Conservation (phyloP, 371 early-diverging fungal genomes). For the Mortierella sp. region DNA sequence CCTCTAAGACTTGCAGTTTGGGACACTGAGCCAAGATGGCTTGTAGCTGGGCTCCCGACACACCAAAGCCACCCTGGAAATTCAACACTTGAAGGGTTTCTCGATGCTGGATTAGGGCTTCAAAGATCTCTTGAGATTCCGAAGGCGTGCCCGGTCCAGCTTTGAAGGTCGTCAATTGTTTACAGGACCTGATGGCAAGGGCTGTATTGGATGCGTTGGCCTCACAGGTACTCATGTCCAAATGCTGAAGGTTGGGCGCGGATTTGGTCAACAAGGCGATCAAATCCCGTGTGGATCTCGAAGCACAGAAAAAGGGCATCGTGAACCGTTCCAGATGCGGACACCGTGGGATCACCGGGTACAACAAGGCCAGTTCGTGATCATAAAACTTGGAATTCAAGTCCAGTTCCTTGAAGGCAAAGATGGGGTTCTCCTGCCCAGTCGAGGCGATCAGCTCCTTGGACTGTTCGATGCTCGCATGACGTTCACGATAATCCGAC, state of each 20-base stretch:
- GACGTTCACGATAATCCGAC: neutral
- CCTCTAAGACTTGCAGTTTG: conserved; percentile 6
- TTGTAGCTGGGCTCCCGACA: neutral
- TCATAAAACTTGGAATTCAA: neutral
- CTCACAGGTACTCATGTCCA: neutral
- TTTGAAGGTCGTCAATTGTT: neutral
- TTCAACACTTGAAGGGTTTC: conserved; percentile 11
- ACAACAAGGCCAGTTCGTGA: neutral
- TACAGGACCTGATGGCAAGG: neutral
- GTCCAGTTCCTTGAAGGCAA: conserved; percentile 2
- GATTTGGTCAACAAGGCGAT: neutral
- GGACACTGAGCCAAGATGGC: conserved; percentile 1
- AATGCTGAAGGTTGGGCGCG: conserved; percentile 2
- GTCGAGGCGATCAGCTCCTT: neutral
- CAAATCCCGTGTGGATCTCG: neutral
- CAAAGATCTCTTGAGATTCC: neutral
- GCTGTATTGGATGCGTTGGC: neutral
- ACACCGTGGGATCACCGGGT: neutral
- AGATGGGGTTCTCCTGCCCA: neutral
- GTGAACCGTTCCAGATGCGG: conserved; percentile 8
- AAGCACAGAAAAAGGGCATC: neutral
- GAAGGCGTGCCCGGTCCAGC: neutral
- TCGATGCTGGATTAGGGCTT: neutral
- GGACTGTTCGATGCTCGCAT: neutral
- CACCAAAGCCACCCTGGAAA: neutral